Evolutionary conservation across 768 basidiomycete species (phyloP).

Genomic region (Suillus brevipes): DNA sequence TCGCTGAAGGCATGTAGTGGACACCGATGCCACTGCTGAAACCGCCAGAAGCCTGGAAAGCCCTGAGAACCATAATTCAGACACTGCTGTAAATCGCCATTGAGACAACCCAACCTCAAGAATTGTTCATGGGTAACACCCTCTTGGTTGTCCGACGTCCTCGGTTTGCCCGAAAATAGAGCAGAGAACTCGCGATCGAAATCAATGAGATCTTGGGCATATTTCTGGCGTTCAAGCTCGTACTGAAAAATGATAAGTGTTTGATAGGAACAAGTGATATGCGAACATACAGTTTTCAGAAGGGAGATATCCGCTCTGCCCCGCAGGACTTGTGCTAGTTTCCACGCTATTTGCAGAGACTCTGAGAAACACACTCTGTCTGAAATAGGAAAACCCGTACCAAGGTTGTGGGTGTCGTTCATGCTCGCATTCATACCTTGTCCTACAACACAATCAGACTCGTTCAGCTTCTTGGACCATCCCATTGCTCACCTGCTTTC

Average conservation of each 20-base stretch:
- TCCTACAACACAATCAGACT: slow-evolving; percentile 35
- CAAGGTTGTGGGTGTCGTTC: slow-evolving; percentile 73
- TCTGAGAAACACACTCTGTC: not conserved
- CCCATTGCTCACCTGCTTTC: slow-evolving; percentile 49
- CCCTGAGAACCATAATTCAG: slow-evolving; percentile 23
- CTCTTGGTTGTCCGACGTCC: slow-evolving; percentile 40
- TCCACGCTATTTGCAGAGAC: slow-evolving; percentile 39
- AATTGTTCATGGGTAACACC: slow-evolving; percentile 39
- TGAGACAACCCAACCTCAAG: slow-evolving; percentile 26
- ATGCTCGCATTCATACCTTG: slow-evolving; percentile 81
- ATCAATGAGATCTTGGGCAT: slow-evolving; percentile 69
- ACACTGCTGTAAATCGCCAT: not conserved
- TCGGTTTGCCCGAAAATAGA: slow-evolving; percentile 69
- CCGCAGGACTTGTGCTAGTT: slow-evolving; percentile 44
- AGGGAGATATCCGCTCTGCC: slow-evolving; percentile 41
- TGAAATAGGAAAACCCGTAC: slow-evolving; percentile 27
- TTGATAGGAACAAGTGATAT: not conserved
- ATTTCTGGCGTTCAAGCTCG: slow-evolving; percentile 64
- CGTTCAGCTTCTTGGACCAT: not conserved
- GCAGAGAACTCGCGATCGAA: slow-evolving; percentile 67
- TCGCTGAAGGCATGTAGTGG: slow-evolving; percentile 38
- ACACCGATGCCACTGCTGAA: slow-evolving; percentile 42
- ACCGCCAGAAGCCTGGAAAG: slow-evolving; percentile 38
- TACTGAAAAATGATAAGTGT: slow-evolving; percentile 44
- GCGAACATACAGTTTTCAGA: slow-evolving; percentile 41